Percentiles rank a stretch among this genome's conserved stretches.
These are phyloP conservation scores for Lentinula raphanica DNA, from an alignment of 768 basidiomycete genomes.

Conservation along the genomic window DNA sequence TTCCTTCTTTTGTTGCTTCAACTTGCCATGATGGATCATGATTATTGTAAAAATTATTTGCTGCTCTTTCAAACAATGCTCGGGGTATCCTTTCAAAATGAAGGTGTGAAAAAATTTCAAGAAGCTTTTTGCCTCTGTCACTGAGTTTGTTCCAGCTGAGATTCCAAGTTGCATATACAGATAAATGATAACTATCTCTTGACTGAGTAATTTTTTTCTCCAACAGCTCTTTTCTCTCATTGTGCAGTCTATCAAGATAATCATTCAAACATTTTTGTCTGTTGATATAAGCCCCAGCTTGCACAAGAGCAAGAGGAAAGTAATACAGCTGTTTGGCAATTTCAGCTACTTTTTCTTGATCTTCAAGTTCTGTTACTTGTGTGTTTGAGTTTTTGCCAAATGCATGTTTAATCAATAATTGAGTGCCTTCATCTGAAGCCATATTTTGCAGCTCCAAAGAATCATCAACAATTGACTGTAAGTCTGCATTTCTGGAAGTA, in stretches of 20 bases:
- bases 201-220: background rate
- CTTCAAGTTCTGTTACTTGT: background rate
- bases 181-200: background rate
- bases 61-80: background rate
- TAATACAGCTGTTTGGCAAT: background rate
- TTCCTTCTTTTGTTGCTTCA: background rate
- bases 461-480: background rate
- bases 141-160: background rate
- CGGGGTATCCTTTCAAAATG: background rate
- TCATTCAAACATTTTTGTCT: background rate
- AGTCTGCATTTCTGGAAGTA: conserved; percentile 3
- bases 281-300: conserved; percentile 4
- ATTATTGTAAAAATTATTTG: background rate
- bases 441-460: background rate
- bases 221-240: background rate
- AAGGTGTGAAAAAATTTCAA: background rate
- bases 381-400: background rate
- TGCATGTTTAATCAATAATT: background rate
- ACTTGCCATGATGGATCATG: background rate
- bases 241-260: background rate
- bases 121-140: background rate
- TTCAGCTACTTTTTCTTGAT: background rate
- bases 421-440: background rate
- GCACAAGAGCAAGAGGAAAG: background rate
- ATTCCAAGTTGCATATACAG: conserved; percentile 1